Evolutionary conservation across 306 rosid genomes (phyloP).

Genomic region (Quercus aquifolioides): DNA sequence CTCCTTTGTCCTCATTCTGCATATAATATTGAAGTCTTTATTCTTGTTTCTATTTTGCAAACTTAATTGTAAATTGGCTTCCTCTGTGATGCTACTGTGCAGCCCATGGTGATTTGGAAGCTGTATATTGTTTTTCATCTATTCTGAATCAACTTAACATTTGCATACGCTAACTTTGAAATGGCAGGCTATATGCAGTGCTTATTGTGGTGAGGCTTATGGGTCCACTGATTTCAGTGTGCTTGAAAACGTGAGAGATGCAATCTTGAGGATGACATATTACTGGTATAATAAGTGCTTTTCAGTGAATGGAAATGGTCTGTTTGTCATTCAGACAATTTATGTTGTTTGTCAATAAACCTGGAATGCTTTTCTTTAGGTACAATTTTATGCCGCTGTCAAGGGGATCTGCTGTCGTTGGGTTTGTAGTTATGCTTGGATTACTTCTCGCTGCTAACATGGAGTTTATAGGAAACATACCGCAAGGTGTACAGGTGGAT

Average conservation of each 20-base stretch:
- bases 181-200: conserved; percentile 72
- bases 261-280: conserved; percentile 92
- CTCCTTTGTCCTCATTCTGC: neutral
- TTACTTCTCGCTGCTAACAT: conserved; percentile 91
- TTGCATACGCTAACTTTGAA: conserved; percentile 5
- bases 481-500: conserved; percentile 81
- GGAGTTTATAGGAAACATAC: conserved; percentile 87
- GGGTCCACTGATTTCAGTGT: conserved; percentile 70
- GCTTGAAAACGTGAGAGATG: conserved; percentile 89
- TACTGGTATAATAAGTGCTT: conserved; percentile 66
- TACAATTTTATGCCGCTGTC: conserved; percentile 97
- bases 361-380: conserved; percentile 43
- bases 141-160: conserved; percentile 11
- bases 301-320: conserved; percentile 9
- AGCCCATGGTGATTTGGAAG: neutral
- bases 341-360: conserved; percentile 14
- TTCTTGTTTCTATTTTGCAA: neutral
- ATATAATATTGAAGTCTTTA: neutral
- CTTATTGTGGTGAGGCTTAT: conserved; percentile 83
- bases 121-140: conserved; percentile 3
- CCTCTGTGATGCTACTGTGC: neutral
- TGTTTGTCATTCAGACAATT: conserved; percentile 7
- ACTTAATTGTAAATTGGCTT: neutral
- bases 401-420: conserved; percentile 89
- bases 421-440: conserved; percentile 82